Percentiles rank a stretch among this genome's conserved stretches.
These are phyloP conservation scores for Coniella vitis DNA, from an alignment of 2,329 filamentous ascomycete genomes.

Conservation along the genomic window DNA sequence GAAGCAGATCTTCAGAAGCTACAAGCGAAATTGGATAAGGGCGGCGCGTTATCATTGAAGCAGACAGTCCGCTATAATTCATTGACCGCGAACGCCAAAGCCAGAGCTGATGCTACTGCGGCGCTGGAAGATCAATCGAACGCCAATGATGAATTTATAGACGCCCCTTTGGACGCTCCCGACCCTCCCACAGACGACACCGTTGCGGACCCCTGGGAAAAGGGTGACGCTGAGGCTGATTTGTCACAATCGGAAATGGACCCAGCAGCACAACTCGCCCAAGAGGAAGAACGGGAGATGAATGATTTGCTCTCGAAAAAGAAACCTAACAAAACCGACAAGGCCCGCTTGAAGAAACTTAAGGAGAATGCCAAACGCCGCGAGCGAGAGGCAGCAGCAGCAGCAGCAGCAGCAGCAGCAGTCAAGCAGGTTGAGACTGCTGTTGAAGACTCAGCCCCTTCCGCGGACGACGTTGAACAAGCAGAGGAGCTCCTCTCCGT, in stretches of 20 bases:
- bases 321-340: constrained; percentile 9
- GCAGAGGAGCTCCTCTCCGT: too few species aligned
- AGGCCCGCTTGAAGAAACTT: constrained; percentile 5
- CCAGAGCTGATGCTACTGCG: constrained; percentile 4
- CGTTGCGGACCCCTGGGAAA: not conserved
- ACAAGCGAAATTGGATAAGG: constrained; percentile 11
- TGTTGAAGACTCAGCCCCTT: not conserved
- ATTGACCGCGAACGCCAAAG: constrained; percentile 11
- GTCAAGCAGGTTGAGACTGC: not conserved
- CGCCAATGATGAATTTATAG: not conserved
- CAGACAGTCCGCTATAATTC: constrained; percentile 6
- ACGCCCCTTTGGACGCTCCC: not conserved
- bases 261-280: constrained; percentile 12
- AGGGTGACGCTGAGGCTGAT: constrained; percentile 12
- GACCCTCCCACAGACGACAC: not conserved
- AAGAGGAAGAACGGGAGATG: constrained; percentile 13
- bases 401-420: constrained; percentile 2
- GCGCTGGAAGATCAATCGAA: not conserved
- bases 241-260: constrained; percentile 20
- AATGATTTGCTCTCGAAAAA: constrained; percentile 1
- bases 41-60: constrained; percentile 6
- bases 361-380: constrained; percentile 11
- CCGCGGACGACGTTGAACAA: not conserved
- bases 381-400: constrained; percentile 2
- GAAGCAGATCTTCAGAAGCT: constrained; percentile 27